Evolutionary conservation across 257 asterid genomes (phyloP), one percentile per base, ranked within the genome.

Genomic region (Lycium ferocissimum): DNA sequence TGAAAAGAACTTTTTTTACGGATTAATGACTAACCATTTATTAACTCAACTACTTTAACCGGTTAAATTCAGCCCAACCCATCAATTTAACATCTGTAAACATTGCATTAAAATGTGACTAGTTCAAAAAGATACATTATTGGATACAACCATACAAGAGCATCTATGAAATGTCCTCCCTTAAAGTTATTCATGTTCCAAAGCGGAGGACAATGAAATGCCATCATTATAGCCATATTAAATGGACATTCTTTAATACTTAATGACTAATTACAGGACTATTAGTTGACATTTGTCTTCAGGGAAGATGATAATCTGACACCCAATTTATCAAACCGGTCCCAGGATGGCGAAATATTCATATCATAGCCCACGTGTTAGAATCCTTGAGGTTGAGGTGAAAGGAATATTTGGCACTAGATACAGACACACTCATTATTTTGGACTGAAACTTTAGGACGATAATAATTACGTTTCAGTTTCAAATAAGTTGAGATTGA

Each of bases 151-250:
- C 33, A 26, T 26, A 26, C 57, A 72, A 72, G 56, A 17, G 18
- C 56, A 17, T 71, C 33, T 5, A 43, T 43, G 57, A 3, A 71
- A 40, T 71, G 79, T 51, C 61, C 22, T 12, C 22, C 62, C 82
- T 20, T 76, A 76, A 22, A 76, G 45, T 5, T 49, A 49, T 51
- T 56, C 82, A 51, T 26, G 65, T 53, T 53, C 47, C 14, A 33
- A 78, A 14, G 17, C 2, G 20, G 20, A 59, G 54, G 80, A 71
- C 58, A 71, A 81, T 57, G 80, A 51, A 80, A 37, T 84, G 61
- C 81, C 84, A 84, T 59, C 71, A 83, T 78, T 79, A 72, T 75
- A 76, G 83, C 65, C 86, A 66, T 5, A 59, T 9, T 58, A 18
- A 37, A 18, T 85, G 84, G 17, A 17, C 33, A 81, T 40, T 76